Base-by-base conservation (phyloP, 1,284 basidiomycete genomes). In the Fomitiporia mediterranea region DNA sequence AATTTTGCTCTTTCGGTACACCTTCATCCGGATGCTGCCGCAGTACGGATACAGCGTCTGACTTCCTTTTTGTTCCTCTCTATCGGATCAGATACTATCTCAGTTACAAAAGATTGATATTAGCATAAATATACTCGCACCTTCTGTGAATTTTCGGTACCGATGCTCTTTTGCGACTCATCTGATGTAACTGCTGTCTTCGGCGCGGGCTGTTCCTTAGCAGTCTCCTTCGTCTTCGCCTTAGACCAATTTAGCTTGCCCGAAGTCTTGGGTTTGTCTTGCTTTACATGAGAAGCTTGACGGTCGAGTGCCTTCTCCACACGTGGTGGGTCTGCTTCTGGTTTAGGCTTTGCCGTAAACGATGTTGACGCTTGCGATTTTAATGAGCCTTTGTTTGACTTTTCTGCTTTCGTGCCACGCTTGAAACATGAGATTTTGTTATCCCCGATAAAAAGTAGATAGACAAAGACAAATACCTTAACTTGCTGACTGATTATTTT, bases 181-280 rank as follows among this genome's bases (percentile, higher is more conserved):
- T 63, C 57, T 13, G n/a, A 17, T 21, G 46, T 50, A 9, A 11
- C 38, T 13, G n/a, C 2, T 4, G 7, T 15, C n/a, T n/a, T 35
- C 7, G 25, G 11, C 35, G n/a, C 28, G 7, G 40, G n/a, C 5
- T 35, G 15, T 35, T 65, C 60, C 3, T 64, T 64, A 27, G 59
- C 59, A 13, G 50, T 49, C 43, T 69, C 69, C 61, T 81, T 81
- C 2, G 71, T 59, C 66, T 80, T 84, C n/a, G 80, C 77, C 62
- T 81, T 86, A 64, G 78, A 78, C 72, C 82, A 88, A 61, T 85
- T 78, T 4, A 85, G 71, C 62, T 79, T 83, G 1, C 82, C 82
- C 6, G 76, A 74, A 4, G 71, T 62, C 63, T 80, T 85, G 0
- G 70, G 62, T 61, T 74, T 80, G 35, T 23, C 44, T 28, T 52